These are phyloP conservation scores for Aphelidium insulamus DNA, from an alignment of 371 early-diverging fungal genomes.

Conservation along the genomic window DNA sequence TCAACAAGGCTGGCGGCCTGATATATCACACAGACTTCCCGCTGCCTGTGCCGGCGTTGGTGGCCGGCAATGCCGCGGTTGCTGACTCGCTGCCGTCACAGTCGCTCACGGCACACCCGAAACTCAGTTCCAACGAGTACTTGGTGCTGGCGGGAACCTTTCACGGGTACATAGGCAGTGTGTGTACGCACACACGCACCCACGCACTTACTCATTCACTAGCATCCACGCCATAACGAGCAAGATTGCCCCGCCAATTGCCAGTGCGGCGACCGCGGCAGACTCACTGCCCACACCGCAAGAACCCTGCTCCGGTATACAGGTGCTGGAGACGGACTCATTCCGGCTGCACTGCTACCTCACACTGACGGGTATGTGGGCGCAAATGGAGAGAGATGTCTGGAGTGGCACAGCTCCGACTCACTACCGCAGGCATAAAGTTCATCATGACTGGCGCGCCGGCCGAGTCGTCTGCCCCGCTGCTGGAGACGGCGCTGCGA, in stretches of 20 bases:
- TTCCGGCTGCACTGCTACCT: constrained; percentile 81
- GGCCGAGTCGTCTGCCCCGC: constrained; percentile 31
- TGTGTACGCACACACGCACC: too few relatives aligned
- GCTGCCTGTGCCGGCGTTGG: too few relatives aligned
- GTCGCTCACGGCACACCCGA: too few relatives aligned
- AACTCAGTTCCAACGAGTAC: constrained; percentile 79
- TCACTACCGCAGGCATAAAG: constrained; percentile 46
- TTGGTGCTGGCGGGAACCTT: constrained; percentile 90
- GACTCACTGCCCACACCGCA: too few relatives aligned
- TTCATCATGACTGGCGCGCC: constrained; percentile 72
- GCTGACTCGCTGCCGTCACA: constrained; percentile 45
- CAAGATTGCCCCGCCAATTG: constrained; percentile 67
- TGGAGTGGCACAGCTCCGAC: neutral
- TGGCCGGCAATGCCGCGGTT: neutral
- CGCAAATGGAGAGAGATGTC: neutral
- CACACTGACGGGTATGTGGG: constrained; percentile 68
- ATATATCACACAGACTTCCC: constrained; percentile 74
- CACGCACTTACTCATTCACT: neutral
- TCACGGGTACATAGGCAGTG: constrained; percentile 83
- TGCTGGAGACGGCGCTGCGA: constrained; percentile 45
- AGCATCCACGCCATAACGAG: constrained; percentile 92
- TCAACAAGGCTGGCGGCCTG: constrained; percentile 91
- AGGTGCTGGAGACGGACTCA: constrained; percentile 69
- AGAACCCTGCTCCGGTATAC: constrained; percentile 61
- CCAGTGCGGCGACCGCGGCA: constrained; percentile 12